These are phyloP conservation scores for Penicillium robsamsonii DNA, from an alignment of 495 filamentous ascomycete species.

Conservation along the genomic window DNA sequence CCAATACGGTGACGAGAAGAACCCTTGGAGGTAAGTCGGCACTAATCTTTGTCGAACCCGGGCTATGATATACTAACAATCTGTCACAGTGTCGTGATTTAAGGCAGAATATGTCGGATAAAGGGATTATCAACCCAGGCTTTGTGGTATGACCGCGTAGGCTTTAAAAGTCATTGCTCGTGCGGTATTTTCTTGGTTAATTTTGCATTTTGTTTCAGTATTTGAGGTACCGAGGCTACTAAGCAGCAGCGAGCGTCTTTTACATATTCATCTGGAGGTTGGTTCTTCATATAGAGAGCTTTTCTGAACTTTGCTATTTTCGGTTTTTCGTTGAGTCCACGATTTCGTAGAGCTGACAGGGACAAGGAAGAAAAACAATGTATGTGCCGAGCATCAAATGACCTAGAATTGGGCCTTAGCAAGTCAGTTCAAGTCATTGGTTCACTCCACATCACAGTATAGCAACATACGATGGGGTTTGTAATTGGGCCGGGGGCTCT, in stretches of 20 bases:
- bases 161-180: not conserved
- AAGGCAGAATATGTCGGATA: slow-evolving; percentile 7
- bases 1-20: slow-evolving; percentile 90
- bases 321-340: not conserved
- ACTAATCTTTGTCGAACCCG: not conserved
- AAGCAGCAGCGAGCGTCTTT: not conserved
- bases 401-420: not conserved
- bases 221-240: not conserved
- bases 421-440: not conserved
- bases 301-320: not conserved
- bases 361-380: not conserved
- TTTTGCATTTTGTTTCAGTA: slow-evolving; percentile 4
- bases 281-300: slow-evolving; percentile 6
- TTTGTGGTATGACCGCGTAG: slow-evolving; percentile 5
- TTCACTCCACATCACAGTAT: not conserved
- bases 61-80: slow-evolving; percentile 16
- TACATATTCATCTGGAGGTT: slow-evolving; percentile 8
- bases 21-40: slow-evolving; percentile 68
- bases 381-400: not conserved
- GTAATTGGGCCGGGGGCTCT: not conserved
- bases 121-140: slow-evolving; percentile 5
- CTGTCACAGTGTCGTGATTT: slow-evolving; percentile 29
- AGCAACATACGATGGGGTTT: not conserved
- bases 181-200: not conserved
- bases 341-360: not conserved